Evolutionary conservation across 2,329 filamentous ascomycete genomes (phyloP), one percentile per base, ranked within the genome.

Genomic region (Ceratocystiopsis minuta): DNA sequence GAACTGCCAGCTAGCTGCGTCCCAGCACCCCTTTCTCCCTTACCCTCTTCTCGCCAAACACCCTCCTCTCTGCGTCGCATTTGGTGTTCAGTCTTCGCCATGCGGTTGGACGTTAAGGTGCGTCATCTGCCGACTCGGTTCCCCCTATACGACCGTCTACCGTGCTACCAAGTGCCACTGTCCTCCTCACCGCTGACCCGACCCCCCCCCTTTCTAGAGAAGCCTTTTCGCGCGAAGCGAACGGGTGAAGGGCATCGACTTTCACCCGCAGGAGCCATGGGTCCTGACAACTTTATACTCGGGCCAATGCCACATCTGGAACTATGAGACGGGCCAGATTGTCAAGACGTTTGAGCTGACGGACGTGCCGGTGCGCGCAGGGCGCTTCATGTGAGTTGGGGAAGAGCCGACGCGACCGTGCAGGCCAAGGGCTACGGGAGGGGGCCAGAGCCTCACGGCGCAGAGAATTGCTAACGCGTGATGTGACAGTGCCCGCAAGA

Each of bases 261-360:
- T 50, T 40, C 49, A 50, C 44, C 49, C 45, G 17, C 44, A 47
- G 12, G 49, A 50, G 41, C 49, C 49, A 45, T 51, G 49, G 49
- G 36, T 51, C 33, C 45, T 96, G 56, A 95, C 88, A 31, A 96
- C 90, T 18, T 68, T 98, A 50, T 98, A 98, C 65, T 94, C 84
- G 67, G 85, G 90, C 61, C 88, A 96, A 68, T 90, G 93, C 59
- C 92, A 96, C 67, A 96, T 98, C 59, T 96, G 90, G 87, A 95
- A 88, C 32, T 94, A 93, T 63, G 88, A 93, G 64, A 92, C 86
- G 40, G 86, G 93, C 60, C 81, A 87, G 49, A 87, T 96, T 49
- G 85, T 98, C 64, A 96, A 96, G 70, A 95, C 88, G 5, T 98
- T 98, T 62, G 90, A 98, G 66, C 78, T 96, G 51, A 95, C 88